A percentile compares a stretch with the other conserved stretches of the same genome.
phyloP scores from a whole-genome alignment of 2,329 filamentous ascomycete species.

The Stylonectria norvegica region DNA sequence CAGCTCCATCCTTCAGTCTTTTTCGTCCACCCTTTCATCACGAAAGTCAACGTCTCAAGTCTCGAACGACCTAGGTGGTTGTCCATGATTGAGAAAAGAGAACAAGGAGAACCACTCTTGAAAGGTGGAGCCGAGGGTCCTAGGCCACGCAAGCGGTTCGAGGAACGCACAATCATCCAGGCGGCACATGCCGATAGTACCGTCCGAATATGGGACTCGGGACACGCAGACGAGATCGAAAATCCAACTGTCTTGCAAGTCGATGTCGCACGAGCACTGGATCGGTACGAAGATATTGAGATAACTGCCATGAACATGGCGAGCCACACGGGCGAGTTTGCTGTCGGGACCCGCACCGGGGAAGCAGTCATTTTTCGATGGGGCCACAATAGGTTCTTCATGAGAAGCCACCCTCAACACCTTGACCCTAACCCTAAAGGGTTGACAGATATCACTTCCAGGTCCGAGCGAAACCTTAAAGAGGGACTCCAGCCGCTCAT shows the following conservation, averaged over 20 bases:
- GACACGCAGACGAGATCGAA: slow-evolving; percentile 89
- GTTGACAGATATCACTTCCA: slow-evolving; percentile 69
- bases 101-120: slow-evolving; percentile 73
- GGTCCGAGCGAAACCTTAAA: slow-evolving; percentile 69
- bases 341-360: slow-evolving; percentile 75
- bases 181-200: slow-evolving; percentile 89
- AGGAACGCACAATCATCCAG: slow-evolving; percentile 79
- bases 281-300: slow-evolving; percentile 72
- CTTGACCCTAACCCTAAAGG: slow-evolving; percentile 62
- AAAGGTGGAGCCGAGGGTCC: slow-evolving; percentile 73
- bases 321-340: slow-evolving; percentile 78
- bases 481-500: slow-evolving; percentile 78
- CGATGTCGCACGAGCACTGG: slow-evolving; percentile 78
- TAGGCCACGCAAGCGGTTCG: slow-evolving; percentile 70
- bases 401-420: slow-evolving; percentile 52
- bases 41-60: slow-evolving; percentile 65
- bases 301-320: slow-evolving; percentile 78
- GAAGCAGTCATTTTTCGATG: slow-evolving; percentile 85
- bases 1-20: slow-evolving; percentile 84
- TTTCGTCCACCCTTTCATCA: slow-evolving; percentile 87
- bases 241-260: slow-evolving; percentile 79
- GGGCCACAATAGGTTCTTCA: slow-evolving; percentile 73
- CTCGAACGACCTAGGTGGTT: slow-evolving; percentile 82
- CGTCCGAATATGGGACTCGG: slow-evolving; percentile 88
- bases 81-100: slow-evolving; percentile 80